Evolutionary conservation across 1,284 basidiomycete genomes (phyloP).

Genomic region (Erythrobasidium hasegawianum): DNA sequence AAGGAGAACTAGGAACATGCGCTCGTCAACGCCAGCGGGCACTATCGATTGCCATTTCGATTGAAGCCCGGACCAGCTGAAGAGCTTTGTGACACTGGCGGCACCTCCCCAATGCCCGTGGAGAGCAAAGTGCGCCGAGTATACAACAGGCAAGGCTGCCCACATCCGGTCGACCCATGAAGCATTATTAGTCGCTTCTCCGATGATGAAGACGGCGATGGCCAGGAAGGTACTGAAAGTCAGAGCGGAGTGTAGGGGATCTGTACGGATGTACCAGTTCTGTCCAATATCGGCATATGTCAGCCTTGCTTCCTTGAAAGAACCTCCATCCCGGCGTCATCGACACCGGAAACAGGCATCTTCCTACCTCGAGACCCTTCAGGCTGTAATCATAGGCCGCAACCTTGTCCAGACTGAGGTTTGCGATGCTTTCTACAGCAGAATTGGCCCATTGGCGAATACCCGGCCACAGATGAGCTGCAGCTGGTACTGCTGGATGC

Average conservation of each 20-base stretch:
- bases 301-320: too few relatives aligned
- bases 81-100: conserved; percentile 17
- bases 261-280: conserved; percentile 32
- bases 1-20: conserved; percentile 49
- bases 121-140: conserved; percentile 65
- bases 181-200: conserved; percentile 38
- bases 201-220: conserved; percentile 37
- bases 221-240: conserved; percentile 21
- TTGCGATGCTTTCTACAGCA: background rate
- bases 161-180: conserved; percentile 50
- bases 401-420: conserved; percentile 9
- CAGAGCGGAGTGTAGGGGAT: conserved; percentile 42
- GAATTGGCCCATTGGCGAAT: background rate
- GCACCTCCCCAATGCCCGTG: conserved; percentile 29
- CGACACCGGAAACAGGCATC: background rate
- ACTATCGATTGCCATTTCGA: conserved; percentile 18
- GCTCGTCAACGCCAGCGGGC: conserved; percentile 43
- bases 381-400: background rate
- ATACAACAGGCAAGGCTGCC: conserved; percentile 72
- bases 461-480: conserved; percentile 18
- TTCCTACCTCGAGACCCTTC: conserved; percentile 8
- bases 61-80: conserved; percentile 13
- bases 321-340: too few relatives aligned
- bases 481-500: conserved; percentile 16
- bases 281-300: background rate